Evolutionary conservation across 2,329 filamentous ascomycete species (phyloP).

Genomic region (Pseudopithomyces chartarum): DNA sequence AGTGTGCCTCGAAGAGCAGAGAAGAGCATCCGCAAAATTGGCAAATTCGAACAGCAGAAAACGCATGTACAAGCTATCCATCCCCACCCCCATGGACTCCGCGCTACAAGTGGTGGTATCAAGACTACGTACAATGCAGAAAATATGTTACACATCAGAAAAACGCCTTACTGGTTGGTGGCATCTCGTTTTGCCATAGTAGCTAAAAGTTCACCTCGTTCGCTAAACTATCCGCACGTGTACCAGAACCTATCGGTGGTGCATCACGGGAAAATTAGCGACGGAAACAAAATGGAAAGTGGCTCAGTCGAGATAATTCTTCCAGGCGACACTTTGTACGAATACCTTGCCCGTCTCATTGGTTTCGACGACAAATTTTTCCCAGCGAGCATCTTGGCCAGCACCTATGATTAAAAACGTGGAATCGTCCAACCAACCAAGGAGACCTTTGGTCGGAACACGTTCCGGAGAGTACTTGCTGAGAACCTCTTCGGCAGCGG

Average conservation of each 20-base stretch:
- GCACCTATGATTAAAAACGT: constrained; percentile 78
- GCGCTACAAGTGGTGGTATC: too few relatives aligned
- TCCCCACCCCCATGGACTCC: too few relatives aligned
- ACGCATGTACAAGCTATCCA: too few relatives aligned
- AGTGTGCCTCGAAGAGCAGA: too few relatives aligned
- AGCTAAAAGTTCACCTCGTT: too few relatives aligned
- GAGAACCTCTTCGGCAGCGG: constrained; percentile 51
- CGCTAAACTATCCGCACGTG: too few relatives aligned
- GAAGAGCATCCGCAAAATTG: too few relatives aligned
- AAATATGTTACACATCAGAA: too few relatives aligned
- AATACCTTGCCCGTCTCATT: constrained; percentile 70
- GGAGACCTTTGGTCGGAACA: constrained; percentile 74
- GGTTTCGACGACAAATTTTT: constrained; percentile 78
- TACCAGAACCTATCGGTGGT: neutral
- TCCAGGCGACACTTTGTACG: constrained; percentile 79
- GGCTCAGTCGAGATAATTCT: constrained; percentile 66
- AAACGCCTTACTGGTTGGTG: too few relatives aligned
- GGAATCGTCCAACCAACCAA: constrained; percentile 81
- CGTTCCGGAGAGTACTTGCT: constrained; percentile 1
- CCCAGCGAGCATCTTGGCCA: constrained; percentile 82
- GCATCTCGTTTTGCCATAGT: too few relatives aligned
- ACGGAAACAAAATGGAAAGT: neutral
- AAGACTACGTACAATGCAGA: too few relatives aligned
- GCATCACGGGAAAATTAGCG: neutral
- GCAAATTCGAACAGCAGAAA: too few relatives aligned